Base-by-base conservation (phyloP, 768 basidiomycete genomes). In the Trametes cubensis region DNA sequence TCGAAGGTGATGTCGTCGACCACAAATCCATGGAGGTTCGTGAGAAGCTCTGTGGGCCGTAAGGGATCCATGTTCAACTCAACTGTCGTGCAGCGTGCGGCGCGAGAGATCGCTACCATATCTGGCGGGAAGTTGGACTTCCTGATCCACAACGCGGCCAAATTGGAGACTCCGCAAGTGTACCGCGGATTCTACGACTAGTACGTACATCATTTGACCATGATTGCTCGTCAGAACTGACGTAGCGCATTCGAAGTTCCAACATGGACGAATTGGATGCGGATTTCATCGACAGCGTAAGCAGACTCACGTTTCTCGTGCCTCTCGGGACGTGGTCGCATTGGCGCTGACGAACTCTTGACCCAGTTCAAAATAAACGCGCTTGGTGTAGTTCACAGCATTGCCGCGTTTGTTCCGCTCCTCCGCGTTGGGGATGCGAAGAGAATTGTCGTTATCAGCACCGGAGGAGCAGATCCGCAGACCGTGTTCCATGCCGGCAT, bases 331-430 rank as follows among this genome's bases (percentile, higher is more conserved):
- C 42, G n/a, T 18, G 34, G 6, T 34, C 34, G 34, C 10, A 34
- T 34, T 4, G 18, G 42, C 47, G 25, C 39, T 28, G 10, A 57
- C 25, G 20, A 25, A 23, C 46, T 1, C 34, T 34, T 10, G 34
- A 10, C 28, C 18, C 55, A 74, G 72, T 74, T 73, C 62, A 65
- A 70, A 20, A 64, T 72, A 28, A 80, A 80, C 65, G 70, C 74
- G 23, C 46, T 76, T 48, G 77, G 76, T 26, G 69, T 72, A 13
- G 65, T 77, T n/a, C 70, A 72, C 63, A 73, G 74, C 14, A 74
- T 72, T 58, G 72, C 75, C 58, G 68, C 67, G 1, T 77, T 80
- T 69, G 70, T 80, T 6, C 78, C 78, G 3, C 70, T 80, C 10
- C 67, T 80, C 28, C 61, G 63, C 26, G 67, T 69, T 11, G 73